Evolutionary conservation across 768 basidiomycete species (phyloP).

Genomic region (Mycena rebaudengoi): DNA sequence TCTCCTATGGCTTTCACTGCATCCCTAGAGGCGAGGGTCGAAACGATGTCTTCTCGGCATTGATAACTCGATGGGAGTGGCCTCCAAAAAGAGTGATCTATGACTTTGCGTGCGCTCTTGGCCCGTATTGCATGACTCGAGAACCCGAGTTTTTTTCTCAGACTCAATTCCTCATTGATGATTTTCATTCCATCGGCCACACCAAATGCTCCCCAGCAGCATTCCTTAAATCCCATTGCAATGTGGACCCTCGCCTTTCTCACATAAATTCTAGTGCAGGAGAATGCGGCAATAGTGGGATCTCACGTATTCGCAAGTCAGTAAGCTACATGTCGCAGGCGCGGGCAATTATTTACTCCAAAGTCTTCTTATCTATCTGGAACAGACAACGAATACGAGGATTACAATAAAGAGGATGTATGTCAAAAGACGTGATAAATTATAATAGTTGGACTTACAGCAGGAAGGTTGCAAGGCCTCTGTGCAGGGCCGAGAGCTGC

Average conservation of each 20-base stretch:
- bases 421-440: no score
- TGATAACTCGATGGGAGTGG: constrained; percentile 37
- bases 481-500: no score
- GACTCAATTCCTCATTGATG: constrained; percentile 45
- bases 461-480: no score
- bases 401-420: no score
- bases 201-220: constrained; percentile 40
- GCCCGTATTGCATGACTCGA: constrained; percentile 34
- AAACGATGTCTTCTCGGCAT: constrained; percentile 34
- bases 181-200: constrained; percentile 43
- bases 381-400: no score
- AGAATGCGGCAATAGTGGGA: constrained; percentile 41
- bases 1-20: constrained; percentile 29
- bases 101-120: constrained; percentile 43
- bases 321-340: constrained; percentile 17
- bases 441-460: no score
- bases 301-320: neutral
- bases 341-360: no score
- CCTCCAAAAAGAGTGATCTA: constrained; percentile 40
- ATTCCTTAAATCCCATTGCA: constrained; percentile 38
- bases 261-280: constrained; percentile 44
- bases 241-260: constrained; percentile 33
- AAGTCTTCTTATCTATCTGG: no score
- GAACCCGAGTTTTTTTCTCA: constrained; percentile 40
- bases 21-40: constrained; percentile 34